phyloP scores from a whole-genome alignment of 148 eudicot genomes.

The Nepenthes mirabilis region DNA sequence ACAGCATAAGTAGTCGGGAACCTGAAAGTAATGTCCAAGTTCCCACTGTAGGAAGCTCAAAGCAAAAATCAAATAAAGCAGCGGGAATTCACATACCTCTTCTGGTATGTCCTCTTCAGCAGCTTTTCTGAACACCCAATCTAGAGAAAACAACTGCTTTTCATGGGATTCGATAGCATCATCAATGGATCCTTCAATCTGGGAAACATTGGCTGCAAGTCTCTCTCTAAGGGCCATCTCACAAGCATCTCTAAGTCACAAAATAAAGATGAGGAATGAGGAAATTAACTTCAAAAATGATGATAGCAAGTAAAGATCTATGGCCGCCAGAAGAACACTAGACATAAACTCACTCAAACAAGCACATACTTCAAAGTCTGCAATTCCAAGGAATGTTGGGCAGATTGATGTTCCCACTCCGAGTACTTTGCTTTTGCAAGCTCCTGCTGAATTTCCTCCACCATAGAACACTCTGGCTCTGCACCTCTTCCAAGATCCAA shows the following conservation, averaged over 20 bases:
- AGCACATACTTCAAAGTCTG: conserved; percentile 51
- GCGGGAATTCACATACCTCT: conserved; percentile 27
- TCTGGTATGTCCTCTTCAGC: conserved; percentile 64
- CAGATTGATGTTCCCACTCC: conserved; percentile 73
- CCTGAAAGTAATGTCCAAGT: conserved; percentile 22
- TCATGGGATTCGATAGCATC: conserved; percentile 19
- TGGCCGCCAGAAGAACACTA: not conserved
- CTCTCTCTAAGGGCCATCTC: conserved; percentile 67
- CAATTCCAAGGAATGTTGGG: conserved; percentile 59
- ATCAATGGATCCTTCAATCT: conserved; percentile 34
- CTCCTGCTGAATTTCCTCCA: conserved; percentile 90
- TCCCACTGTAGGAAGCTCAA: not conserved
- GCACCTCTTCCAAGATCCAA: conserved; percentile 86
- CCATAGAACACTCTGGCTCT: conserved; percentile 54
- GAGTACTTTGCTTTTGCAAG: conserved; percentile 79
- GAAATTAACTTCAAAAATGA: not conserved
- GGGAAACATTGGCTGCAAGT: conserved; percentile 28
- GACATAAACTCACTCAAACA: not conserved
- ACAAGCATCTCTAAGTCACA: conserved; percentile 51
- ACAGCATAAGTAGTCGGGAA: conserved; percentile 84
- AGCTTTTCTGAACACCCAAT: conserved; percentile 55
- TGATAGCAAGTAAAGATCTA: not conserved
- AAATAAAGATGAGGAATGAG: conserved; percentile 1
- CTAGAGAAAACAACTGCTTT: conserved; percentile 47
- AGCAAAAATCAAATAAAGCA: not conserved